phyloP scores from a whole-genome alignment of 1,139 yeast genomes.

The Nakaseomyces bracarensis region DNA sequence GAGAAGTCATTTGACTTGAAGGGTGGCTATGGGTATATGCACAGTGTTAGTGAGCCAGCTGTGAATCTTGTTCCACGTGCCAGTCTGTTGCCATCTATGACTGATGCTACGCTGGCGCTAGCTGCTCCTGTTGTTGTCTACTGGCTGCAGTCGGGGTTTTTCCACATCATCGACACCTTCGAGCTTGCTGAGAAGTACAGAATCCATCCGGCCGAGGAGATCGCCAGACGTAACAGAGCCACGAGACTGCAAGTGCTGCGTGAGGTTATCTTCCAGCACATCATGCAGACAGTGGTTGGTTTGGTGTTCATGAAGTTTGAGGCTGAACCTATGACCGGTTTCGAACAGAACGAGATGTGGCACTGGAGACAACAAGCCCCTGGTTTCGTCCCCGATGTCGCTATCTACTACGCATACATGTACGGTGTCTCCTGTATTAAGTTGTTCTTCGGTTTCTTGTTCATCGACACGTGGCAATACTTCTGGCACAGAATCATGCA shows the following conservation, averaged over 20 bases:
- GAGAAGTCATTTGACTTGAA: slow-evolving; percentile 14
- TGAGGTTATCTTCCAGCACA: slow-evolving; percentile 79
- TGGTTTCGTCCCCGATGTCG: slow-evolving; percentile 37
- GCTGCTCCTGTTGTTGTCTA: slow-evolving; percentile 71
- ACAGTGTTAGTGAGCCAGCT: slow-evolving; percentile 16
- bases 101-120: slow-evolving; percentile 66
- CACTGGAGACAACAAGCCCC: slow-evolving; percentile 40
- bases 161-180: slow-evolving; percentile 65
- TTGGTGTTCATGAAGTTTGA: slow-evolving; percentile 47
- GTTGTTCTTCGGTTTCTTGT: slow-evolving; percentile 52
- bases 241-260: slow-evolving; percentile 56
- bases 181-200: slow-evolving; percentile 74
- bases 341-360: slow-evolving; percentile 67
- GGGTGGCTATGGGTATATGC: slow-evolving; percentile 19
- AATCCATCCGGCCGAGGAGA: slow-evolving; percentile 88
- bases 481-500: slow-evolving; percentile 87
- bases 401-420: slow-evolving; percentile 45
- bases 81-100: slow-evolving; percentile 16
- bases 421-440: slow-evolving; percentile 54
- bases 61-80: slow-evolving; percentile 13
- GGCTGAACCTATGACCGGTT: slow-evolving; percentile 60
- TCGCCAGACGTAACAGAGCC: slow-evolving; percentile 65
- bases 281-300: slow-evolving; percentile 73
- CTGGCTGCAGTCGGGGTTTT: slow-evolving; percentile 69
- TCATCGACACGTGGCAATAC: slow-evolving; percentile 94